Percentiles rank a stretch among this genome's conserved stretches.
These are phyloP conservation scores for Rhizophagus sp. DNA, from an alignment of 192 early-diverging fungal species.

Conservation along the genomic window DNA sequence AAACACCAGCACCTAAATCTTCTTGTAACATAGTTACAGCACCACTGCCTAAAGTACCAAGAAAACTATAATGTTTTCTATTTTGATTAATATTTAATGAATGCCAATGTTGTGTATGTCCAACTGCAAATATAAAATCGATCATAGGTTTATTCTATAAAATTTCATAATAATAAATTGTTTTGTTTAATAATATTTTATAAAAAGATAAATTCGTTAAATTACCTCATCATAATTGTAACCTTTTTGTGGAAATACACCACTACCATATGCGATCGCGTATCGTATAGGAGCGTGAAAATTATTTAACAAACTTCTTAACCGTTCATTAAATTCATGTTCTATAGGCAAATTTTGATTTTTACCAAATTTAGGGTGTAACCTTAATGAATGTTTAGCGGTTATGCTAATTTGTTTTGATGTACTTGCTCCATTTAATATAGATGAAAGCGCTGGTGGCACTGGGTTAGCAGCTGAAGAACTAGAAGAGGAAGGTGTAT, in stretches of 20 bases:
- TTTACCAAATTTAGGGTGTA: constrained; percentile 57
- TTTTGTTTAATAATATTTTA: no score
- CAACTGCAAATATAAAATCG: constrained; percentile 95
- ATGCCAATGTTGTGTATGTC: constrained; percentile 97
- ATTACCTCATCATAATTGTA: constrained; percentile 61
- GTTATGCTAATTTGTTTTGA: constrained; percentile 36
- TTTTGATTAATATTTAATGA: constrained; percentile 93
- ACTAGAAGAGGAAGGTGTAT: neutral
- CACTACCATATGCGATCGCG: constrained; percentile 95
- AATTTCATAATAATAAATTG: neutral
- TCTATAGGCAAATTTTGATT: constrained; percentile 63
- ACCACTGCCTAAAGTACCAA: constrained; percentile 71
- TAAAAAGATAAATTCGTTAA: no score
- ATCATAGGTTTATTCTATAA: constrained; percentile 77
- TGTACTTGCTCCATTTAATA: neutral
- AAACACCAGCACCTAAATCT: constrained; percentile 84
- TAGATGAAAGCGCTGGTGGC: neutral
- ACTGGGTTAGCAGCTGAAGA: neutral
- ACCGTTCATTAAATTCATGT: constrained; percentile 47
- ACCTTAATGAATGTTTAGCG: neutral
- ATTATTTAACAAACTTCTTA: constrained; percentile 47
- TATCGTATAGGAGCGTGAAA: constrained; percentile 67
- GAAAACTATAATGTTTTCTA: constrained; percentile 86
- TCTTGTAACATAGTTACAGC: constrained; percentile 80
- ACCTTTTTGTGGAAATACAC: constrained; percentile 88